Evolutionary conservation across 331 rosid species (phyloP).

Genomic region (Cydonia oblonga): DNA sequence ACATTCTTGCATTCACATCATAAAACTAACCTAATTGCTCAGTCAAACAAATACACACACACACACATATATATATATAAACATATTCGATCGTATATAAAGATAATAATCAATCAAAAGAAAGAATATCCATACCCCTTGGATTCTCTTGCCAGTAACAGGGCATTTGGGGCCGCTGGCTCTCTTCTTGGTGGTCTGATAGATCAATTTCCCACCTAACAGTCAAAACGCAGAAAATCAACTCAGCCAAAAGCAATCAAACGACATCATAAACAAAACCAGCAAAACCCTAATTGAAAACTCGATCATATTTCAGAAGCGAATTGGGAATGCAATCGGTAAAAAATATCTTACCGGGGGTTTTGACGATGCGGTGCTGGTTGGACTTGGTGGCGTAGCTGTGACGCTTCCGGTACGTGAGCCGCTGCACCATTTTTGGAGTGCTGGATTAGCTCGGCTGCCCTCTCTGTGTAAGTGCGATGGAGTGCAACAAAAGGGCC

Average conservation of each 20-base stretch:
- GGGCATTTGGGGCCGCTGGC: constrained; percentile 52
- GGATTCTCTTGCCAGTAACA: constrained; percentile 45
- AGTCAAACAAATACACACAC: neutral
- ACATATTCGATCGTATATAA: neutral
- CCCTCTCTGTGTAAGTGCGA: neutral
- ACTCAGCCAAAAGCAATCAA: neutral
- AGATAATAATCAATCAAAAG: neutral
- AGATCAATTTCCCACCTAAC: constrained; percentile 35
- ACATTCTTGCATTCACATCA: neutral
- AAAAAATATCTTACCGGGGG: constrained; percentile 21
- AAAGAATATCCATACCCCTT: constrained; percentile 24
- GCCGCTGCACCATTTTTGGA: constrained; percentile 36
- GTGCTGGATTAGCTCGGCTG: neutral
- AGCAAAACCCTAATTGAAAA: neutral
- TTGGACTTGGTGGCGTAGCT: constrained; percentile 42
- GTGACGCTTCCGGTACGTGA: constrained; percentile 33
- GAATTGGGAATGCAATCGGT: neutral
- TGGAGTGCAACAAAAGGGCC: neutral
- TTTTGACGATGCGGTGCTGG: constrained; percentile 35
- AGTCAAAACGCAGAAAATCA: neutral
- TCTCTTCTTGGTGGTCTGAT: constrained; percentile 39
- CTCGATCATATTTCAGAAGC: neutral
- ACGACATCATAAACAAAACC: neutral
- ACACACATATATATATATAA: neutral
- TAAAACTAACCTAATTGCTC: neutral